Evolutionary conservation across 2,329 filamentous ascomycete species (phyloP), one percentile per base, ranked within the genome.

Genomic region (Pyrenophora teres): DNA sequence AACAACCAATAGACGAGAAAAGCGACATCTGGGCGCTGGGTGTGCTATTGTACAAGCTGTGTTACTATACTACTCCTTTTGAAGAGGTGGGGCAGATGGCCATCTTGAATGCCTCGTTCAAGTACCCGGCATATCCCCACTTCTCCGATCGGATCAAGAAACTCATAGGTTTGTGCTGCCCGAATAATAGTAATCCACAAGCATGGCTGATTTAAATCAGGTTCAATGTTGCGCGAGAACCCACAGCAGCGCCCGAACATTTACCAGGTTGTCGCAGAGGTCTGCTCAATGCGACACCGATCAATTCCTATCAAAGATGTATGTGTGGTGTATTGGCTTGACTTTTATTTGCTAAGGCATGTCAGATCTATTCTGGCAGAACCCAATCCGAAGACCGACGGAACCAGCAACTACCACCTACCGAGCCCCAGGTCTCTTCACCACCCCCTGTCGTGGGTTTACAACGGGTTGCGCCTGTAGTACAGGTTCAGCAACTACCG

Each of bases 51-150:
- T 99, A 99, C 80, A 99, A 99, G 80, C 81, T 99, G 56, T 99
- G 94, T 79, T 99, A 97, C 76, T 99, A 99, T 76, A 99, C 94
- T 1, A 99, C 94, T 5, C 94, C 94, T 0, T 99, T 99, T 67
- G 94, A 99, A 76, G 93, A 97, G 59, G 92, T 96, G 69, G 94
- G 94, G 21, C 93, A 97, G 77, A 89, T 97, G 79, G 94, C 94
- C 10, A 99, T 99, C 59, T 78, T 99, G 55, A 97, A 97, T 70
- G 94, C 94, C 43, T 95, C 86, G 73, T 97, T 90, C 81, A 92
- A 90, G 68, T 99, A 90, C 66, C 94, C 93, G 5, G 84, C 82
- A 53, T 91, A 97, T 68, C 94, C 94, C 23, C 79, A 84, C 15
- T 99, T 99, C 71, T 97, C 94, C 0, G 90, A 96, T 63, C 85